Evolutionary conservation across 169 alveolate species (phyloP), one percentile per base, ranked within the genome.

Genomic region (Eimeria tenella): DNA sequence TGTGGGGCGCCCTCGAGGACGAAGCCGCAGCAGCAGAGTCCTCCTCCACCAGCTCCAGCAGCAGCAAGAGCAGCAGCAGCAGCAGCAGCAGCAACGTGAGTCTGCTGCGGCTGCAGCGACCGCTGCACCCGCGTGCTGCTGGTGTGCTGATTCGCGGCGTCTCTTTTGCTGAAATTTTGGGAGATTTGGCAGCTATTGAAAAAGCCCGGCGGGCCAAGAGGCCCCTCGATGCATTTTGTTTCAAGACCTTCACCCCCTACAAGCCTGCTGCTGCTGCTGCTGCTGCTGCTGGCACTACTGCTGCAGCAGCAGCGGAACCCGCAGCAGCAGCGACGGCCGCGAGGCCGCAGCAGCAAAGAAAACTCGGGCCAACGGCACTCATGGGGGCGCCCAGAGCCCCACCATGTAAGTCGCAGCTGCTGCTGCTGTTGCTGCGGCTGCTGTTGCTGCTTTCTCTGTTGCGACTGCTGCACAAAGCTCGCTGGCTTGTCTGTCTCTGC

Each of bases 131-230:
- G 15, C 83, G 83, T 10, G 52, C 83, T 73, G 83, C 83, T 73
- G 83, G 56, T 21, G 83, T 73, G 83, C 83, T 73, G 83, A 73
- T 23, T 1, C 83, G 83, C 31, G 83, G 83, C 6, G 83, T 73
- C 56, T 25, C 52, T 4, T 73, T 73, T 42, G 52, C 60, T 25
- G 60, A 73, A 8, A 58, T 73, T 11, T 73, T 73, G 56, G 56
- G 21, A 6, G 83, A 73, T 10, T 73, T 73, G 56, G 83, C 23
- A 53, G 60, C 52, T 1, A 19, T 73, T 73, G 83, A 73, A 73
- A 73, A 42, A 73, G 6, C 83, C 31, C 10, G 83, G 56, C 17
- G 83, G 56, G 83, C 83, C 52, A 73, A 73, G 56, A 21, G 83
- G 83, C 83, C 83, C 83, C 56, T 73, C 13, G 83, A 73, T 42